Base-by-base conservation (phyloP, 2,329 filamentous ascomycete species). In the Hypoxylon rubiginosum region DNA sequence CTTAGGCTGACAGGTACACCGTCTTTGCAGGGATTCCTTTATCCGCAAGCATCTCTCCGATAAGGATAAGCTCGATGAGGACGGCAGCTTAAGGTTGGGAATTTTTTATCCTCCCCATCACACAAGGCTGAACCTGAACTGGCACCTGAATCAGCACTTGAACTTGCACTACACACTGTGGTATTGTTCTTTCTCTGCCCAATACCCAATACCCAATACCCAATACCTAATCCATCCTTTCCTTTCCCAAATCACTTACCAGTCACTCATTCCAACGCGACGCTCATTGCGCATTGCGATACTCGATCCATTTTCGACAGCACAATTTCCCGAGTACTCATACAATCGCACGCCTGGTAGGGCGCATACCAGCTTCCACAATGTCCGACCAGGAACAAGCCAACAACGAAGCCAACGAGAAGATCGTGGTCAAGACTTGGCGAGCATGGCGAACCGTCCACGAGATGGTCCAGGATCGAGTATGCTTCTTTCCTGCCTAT, bases 391-490 rank as follows among this genome's bases (percentile, higher is more conserved):
- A 84, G 48, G 82, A 72, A 36, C 71, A 62, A 34, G 55, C 71
- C 58, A 75, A 73, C 64, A 68, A 74, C 21, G 78, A 79, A 67
- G 76, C 81, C 69, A 84, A 83, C 78, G 79, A 82, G 71, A 85
- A 85, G 78, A 82, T 84, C 79, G 79, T 85, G 52, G 82, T 86
- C 75, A 90, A 92, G 77, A 88, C 97, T 73, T 99, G 96, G 95
- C 92, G 95, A 80, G 93, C 94, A 74, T 97, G 93, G 89, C 90
- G 90, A 81, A 99, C 96, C 8, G 90, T 94, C 52, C 93, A 97
- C 80, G 93, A 99, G 85, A 97, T 99, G 95, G 91, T 96, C 73
- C 85, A 88, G 67, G 96, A 98, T 80, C 85, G 95, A 79, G 94
- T 97, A 88, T 75, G 91, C 74, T 65, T 49, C 48, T n/a, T 53